A percentile compares a stretch with the other conserved stretches of the same genome.
Evolutionary conservation across 2,329 filamentous ascomycete genomes (phyloP).

Genomic region (Diaporthe ilicicola): DNA sequence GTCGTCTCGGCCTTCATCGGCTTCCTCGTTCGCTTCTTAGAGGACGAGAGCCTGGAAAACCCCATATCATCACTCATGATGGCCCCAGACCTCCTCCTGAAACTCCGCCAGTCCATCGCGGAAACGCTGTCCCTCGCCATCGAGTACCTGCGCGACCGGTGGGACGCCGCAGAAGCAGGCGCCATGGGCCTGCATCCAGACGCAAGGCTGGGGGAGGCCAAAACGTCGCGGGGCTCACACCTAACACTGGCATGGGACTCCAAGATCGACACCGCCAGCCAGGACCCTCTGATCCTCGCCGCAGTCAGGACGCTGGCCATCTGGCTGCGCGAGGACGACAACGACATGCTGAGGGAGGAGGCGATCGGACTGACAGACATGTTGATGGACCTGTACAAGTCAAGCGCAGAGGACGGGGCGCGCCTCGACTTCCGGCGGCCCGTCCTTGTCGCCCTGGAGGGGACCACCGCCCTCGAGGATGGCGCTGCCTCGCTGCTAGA

Average conservation of each 20-base stretch:
- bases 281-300: conserved; percentile 68
- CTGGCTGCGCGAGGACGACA: conserved; percentile 76
- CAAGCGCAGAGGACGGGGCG: conserved; percentile 38
- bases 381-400: conserved; percentile 68
- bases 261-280: conserved; percentile 53
- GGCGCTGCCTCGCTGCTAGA: conserved; percentile 58
- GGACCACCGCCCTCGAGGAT: conserved; percentile 57
- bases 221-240: conserved; percentile 54
- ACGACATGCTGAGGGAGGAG: conserved; percentile 63
- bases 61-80: conserved; percentile 50
- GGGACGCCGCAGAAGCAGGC: conserved; percentile 72
- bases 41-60: conserved; percentile 50
- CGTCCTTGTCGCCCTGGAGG: conserved; percentile 67
- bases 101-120: conserved; percentile 65
- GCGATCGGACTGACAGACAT: conserved; percentile 69
- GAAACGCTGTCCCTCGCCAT: conserved; percentile 71
- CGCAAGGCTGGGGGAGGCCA: conserved; percentile 54
- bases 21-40: conserved; percentile 62
- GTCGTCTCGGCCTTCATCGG: conserved; percentile 68
- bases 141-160: conserved; percentile 75
- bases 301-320: conserved; percentile 66
- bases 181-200: conserved; percentile 68
- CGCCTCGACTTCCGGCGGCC: conserved; percentile 64
- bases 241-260: conserved; percentile 68
- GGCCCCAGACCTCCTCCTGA: conserved; percentile 67